Base-by-base conservation (phyloP, 2,329 filamentous ascomycete genomes). In the Neonectria coccinea region DNA sequence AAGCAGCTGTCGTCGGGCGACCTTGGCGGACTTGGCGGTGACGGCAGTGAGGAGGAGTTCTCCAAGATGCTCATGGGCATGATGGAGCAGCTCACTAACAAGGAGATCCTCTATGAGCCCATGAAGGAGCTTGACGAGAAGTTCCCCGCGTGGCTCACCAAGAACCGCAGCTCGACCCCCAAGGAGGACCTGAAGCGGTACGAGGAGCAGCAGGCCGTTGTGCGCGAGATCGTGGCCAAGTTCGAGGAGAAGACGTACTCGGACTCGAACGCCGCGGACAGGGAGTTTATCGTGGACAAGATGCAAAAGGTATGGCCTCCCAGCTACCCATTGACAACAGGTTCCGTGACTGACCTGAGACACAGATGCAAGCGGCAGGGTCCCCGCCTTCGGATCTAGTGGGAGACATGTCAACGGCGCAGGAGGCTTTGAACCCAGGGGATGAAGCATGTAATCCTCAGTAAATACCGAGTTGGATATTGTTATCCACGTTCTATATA, bases 21-120 rank as follows among this genome's bases (percentile, higher is more conserved):
- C 25, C 79, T 83, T 1, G 88, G 86, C 12, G 75, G 71, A 33
- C 78, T 83, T 1, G 88, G 86, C n/a, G 75, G 75, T n/a, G 90
- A 87, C 10, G 80, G 79, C 41, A 74, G 77, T 55, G 93, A 97
- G 61, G 94, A 96, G 73, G 94, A 97, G 72, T 92, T 98, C 74
- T 94, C 93, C 62, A 95, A 97, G 81, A 93, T 98, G 89, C 87
- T 99, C 64, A 89, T 97, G 86, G 92, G 92, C 58, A 97, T 98
- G 93, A 98, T 99, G 95, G 93, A 98, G 81, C 94, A 99, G 79
- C 86, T 99, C 67, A 98, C 96, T 4, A 97, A 97, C 79, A 98
- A 97, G 83, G 96, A 98, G 72, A 97, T 99, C 67, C 81, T 99
- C 55, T 98, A 98, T 77, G 95, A 99, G 81, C 96, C 96, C 2